phyloP scores from a whole-genome alignment of 257 asterid species.

The Prunella vulgaris region DNA sequence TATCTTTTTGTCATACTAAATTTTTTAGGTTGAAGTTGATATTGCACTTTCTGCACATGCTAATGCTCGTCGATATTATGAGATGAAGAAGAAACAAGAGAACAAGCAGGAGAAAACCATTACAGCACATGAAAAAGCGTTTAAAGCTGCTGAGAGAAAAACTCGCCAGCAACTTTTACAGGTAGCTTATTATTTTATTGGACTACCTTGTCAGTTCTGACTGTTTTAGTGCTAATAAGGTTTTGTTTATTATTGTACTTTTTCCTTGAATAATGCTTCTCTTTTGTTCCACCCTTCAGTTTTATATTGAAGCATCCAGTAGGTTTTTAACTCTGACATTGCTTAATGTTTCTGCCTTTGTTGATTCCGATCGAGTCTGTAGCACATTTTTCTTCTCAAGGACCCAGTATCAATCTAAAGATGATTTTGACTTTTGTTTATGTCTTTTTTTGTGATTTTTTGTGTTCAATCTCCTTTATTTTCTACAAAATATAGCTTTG shows the following conservation, averaged over 20 bases:
- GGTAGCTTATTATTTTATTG: conserved; percentile 49
- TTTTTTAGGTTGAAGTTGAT: conserved; percentile 86
- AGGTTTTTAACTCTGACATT: background rate
- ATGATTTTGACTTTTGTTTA: background rate
- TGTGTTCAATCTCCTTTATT: background rate
- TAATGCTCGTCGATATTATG: conserved; percentile 98
- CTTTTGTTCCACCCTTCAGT: background rate
- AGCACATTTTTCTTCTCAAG: background rate
- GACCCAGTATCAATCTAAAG: background rate
- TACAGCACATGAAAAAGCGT: conserved; percentile 92
- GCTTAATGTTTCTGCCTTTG: background rate
- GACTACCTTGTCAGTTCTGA: conserved; percentile 4
- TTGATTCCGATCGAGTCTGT: background rate
- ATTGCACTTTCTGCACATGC: conserved; percentile 98
- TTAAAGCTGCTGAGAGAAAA: conserved; percentile 96
- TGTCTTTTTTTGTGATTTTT: background rate
- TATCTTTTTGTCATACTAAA: conserved; percentile 5
- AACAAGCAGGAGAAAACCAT: conserved; percentile 92
- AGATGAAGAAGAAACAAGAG: conserved; percentile 90
- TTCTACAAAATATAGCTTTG: background rate
- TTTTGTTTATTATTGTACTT: background rate
- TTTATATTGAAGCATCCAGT: conserved; percentile 7
- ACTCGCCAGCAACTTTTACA: conserved; percentile 86
- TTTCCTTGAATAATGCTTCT: background rate
- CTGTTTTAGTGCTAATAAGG: background rate